A percentile compares a stretch with the other conserved stretches of the same genome.
Evolutionary conservation across 371 early-diverging fungal genomes (phyloP).

Genomic region (Apophysomyces trapeziformis): DNA sequence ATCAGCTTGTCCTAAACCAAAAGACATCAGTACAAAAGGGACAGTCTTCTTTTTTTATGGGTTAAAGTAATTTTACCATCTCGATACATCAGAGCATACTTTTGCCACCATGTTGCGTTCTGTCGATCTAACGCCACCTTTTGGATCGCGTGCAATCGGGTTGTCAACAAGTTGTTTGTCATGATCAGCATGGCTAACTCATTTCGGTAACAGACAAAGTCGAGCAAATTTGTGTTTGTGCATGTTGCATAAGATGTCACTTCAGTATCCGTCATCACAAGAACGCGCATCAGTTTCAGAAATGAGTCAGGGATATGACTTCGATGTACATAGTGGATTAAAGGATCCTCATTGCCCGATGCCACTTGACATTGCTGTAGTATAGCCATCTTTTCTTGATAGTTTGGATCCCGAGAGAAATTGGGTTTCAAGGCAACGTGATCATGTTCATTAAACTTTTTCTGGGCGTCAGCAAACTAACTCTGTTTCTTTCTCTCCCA

Average conservation of each 20-base stretch:
- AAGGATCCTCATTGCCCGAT: constrained; percentile 34
- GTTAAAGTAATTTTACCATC: constrained; percentile 37
- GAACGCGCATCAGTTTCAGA: constrained; percentile 59
- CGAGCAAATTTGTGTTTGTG: constrained; percentile 24
- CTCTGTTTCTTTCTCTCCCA: neutral
- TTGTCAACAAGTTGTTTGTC: constrained; percentile 33
- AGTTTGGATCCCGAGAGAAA: constrained; percentile 61
- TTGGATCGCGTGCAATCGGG: constrained; percentile 31
- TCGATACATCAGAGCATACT: constrained; percentile 55
- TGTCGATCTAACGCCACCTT: constrained; percentile 18
- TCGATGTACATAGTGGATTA: constrained; percentile 53
- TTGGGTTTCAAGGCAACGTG: constrained; percentile 58
- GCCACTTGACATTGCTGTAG: constrained; percentile 40
- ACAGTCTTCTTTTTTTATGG: neutral
- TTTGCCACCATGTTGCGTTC: constrained; percentile 36
- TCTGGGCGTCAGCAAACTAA: neutral
- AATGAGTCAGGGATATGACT: constrained; percentile 46
- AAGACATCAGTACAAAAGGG: neutral
- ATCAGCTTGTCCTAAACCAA: constrained; percentile 35
- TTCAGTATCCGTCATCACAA: constrained; percentile 66
- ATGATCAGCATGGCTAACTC: constrained; percentile 57
- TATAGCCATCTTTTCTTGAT: constrained; percentile 44
- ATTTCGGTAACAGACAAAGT: constrained; percentile 55
- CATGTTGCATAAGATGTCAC: constrained; percentile 27
- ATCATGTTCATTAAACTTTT: constrained; percentile 54